phyloP scores from a whole-genome alignment of 305 asterid genomes.

The Solanum hybrid region DNA sequence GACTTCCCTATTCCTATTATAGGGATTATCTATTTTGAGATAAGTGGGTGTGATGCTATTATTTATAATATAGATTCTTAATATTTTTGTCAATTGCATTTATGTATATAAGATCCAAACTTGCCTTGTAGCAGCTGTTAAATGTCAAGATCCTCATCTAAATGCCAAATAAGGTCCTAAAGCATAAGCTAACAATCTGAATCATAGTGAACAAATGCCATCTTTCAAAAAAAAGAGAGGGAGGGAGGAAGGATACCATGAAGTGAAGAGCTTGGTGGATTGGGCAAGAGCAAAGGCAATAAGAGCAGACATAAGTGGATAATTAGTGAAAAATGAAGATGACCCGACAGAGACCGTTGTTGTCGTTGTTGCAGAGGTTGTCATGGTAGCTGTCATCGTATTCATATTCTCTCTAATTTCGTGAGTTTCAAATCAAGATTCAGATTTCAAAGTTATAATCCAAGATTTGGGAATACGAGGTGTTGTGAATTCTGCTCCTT shows the following conservation, averaged over 20 bases:
- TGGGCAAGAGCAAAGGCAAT: conserved; percentile 32
- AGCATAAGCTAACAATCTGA: not conserved
- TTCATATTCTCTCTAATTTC: not conserved
- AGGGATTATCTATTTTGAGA: not conserved
- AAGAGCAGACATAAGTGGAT: conserved; percentile 34
- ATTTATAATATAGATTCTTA: not conserved
- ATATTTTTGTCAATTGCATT: not conserved
- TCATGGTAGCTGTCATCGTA: not conserved
- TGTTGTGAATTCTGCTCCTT: not conserved
- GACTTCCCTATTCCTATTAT: not conserved
- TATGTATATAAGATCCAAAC: not conserved
- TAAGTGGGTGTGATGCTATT: not conserved
- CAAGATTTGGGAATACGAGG: not conserved
- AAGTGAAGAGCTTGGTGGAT: conserved; percentile 28
- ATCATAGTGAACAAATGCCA: not conserved
- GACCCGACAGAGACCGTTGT: not conserved
- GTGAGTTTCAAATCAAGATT: not conserved
- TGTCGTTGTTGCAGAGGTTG: conserved; percentile 8
- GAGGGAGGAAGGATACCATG: conserved; percentile 16
- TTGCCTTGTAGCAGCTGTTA: not conserved
- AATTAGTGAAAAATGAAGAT: conserved; percentile 26
- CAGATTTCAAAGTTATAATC: not conserved
- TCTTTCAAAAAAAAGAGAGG: not conserved
- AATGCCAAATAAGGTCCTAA: not conserved
- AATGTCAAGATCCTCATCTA: not conserved